phyloP scores from a whole-genome alignment of 192 early-diverging fungal genomes.

The Allomyces macrogynus region DNA sequence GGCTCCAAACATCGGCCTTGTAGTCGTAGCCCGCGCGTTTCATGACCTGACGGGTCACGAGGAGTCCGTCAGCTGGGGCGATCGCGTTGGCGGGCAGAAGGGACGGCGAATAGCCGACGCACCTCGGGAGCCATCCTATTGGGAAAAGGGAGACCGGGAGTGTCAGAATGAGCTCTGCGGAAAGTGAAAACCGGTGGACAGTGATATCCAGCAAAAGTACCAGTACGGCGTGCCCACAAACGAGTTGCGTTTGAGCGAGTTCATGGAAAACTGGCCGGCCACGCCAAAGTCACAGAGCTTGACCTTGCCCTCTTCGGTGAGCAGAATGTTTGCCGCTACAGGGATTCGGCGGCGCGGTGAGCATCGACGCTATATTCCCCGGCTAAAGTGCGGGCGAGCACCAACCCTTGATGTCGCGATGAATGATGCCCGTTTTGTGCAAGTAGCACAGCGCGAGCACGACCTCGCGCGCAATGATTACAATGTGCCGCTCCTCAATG shows the following conservation, averaged over 20 bases:
- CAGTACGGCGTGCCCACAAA: slow-evolving; percentile 78
- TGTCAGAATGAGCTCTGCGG: slow-evolving; percentile 3
- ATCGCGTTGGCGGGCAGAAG: no score
- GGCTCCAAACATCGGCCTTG: slow-evolving; percentile 98
- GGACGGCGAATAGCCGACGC: no score
- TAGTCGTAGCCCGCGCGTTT: slow-evolving; percentile 69
- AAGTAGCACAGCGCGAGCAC: slow-evolving; percentile 75
- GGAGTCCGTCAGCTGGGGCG: no score
- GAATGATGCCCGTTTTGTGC: slow-evolving; percentile 86
- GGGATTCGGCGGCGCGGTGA: no score
- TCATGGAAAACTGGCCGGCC: slow-evolving; percentile 61
- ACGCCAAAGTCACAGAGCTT: slow-evolving; percentile 97
- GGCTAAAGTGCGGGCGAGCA: not conserved
- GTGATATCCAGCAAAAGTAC: slow-evolving; percentile 3
- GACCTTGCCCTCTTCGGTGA: slow-evolving; percentile 67
- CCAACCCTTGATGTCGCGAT: slow-evolving; percentile 89
- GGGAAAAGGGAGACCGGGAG: not conserved
- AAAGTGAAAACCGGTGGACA: not conserved
- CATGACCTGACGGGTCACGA: slow-evolving; percentile 21
- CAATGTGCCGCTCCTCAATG: slow-evolving; percentile 76
- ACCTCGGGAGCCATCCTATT: slow-evolving; percentile 68
- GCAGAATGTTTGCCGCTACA: slow-evolving; percentile 45
- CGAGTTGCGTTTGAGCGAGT: slow-evolving; percentile 56
- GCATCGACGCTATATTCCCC: not conserved
- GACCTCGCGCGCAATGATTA: slow-evolving; percentile 73